Evolutionary conservation across 2,329 filamentous ascomycete species (phyloP).

Genomic region (Microthyrium microscopicum): DNA sequence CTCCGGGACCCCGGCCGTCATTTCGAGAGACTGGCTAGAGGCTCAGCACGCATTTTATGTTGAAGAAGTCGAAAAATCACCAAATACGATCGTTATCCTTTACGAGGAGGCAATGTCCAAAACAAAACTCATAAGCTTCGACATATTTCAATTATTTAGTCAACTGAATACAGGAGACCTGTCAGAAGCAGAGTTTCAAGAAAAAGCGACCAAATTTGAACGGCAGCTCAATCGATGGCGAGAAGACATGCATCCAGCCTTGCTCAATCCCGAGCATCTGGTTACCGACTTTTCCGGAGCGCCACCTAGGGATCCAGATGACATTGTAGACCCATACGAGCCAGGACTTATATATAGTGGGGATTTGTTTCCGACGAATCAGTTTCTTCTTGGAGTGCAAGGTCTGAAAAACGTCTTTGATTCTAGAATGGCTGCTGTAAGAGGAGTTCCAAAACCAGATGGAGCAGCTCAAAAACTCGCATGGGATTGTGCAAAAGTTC

Average conservation of each 20-base stretch:
- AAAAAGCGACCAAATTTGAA: slow-evolving; percentile 41
- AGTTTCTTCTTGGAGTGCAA: slow-evolving; percentile 60
- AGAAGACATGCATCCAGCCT: slow-evolving; percentile 39
- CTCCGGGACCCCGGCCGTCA: slow-evolving; percentile 56
- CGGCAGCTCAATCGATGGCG: slow-evolving; percentile 25
- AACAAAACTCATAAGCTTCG: slow-evolving; percentile 57
- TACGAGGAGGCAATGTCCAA: slow-evolving; percentile 50
- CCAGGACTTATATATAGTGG: slow-evolving; percentile 53
- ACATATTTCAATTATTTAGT: slow-evolving; percentile 65
- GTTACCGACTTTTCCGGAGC: slow-evolving; percentile 46
- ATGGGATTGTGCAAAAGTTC: slow-evolving; percentile 58
- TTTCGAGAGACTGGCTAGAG: slow-evolving; percentile 66
- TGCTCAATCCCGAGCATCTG: slow-evolving; percentile 44
- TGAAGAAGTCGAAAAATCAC: slow-evolving; percentile 40
- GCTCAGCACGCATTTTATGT: slow-evolving; percentile 46
- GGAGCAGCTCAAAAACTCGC: slow-evolving; percentile 45
- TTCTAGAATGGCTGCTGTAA: slow-evolving; percentile 47
- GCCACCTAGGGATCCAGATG: slow-evolving; percentile 36
- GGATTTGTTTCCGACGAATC: slow-evolving; percentile 57
- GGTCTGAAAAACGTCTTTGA: slow-evolving; percentile 67
- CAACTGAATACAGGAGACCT: slow-evolving; percentile 49
- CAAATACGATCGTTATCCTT: slow-evolving; percentile 46
- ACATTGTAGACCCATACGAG: slow-evolving; percentile 59
- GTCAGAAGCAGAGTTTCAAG: slow-evolving; percentile 44
- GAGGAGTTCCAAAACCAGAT: background rate